Evolutionary conservation across 345 rosid species (phyloP), one percentile per base, ranked within the genome.

Genomic region (Litchi chinensis): DNA sequence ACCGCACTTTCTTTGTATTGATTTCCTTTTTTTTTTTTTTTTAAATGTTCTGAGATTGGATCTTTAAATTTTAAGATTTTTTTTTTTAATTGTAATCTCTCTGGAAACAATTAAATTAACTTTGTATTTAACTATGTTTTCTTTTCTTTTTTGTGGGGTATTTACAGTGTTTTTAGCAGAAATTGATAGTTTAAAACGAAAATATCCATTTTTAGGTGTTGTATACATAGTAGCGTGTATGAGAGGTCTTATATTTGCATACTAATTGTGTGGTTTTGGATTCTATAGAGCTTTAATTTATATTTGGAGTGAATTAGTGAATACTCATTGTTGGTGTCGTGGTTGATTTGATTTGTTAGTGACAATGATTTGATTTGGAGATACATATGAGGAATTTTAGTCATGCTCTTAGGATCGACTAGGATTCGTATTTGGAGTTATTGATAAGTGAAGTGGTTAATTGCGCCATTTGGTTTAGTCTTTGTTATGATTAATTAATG

Each of bases 1-100:
- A 11, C 1, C 24, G 12, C 39, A 7, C 71, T 37, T 32, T 50
- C 7, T 50, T 66, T 19, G 5, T 15, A 22, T 73, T 41, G 8
- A 6, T 73, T 39, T 56, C 5, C 16, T 1, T 0, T 57, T 15
- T 74, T n/a, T 60, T 7, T 16, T 19, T 5, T 4, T 15, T 10
- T 48, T n/a, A 48, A 65, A 65, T n/a, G 28, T 6, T 75, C 28
- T 75, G 10, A 59, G 40, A 65, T 65, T 41, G 26, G 70, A 65
- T 65, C 54, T n/a, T 65, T 18, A 28, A 32, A 28, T 40, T 40
- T 2, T n/a, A 4, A 2, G 24, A 13, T 40, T 57, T 41, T 56
- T 1, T 19, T 40, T 37, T 44, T 46, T 5, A 18, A 22, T 60
- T 19, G 6, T n/a, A 43, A 22, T 60, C 43, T 52, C 0, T 62